Conservation (phyloP, 2,329 filamentous ascomycete genomes). For the Ilyonectria destructans region DNA sequence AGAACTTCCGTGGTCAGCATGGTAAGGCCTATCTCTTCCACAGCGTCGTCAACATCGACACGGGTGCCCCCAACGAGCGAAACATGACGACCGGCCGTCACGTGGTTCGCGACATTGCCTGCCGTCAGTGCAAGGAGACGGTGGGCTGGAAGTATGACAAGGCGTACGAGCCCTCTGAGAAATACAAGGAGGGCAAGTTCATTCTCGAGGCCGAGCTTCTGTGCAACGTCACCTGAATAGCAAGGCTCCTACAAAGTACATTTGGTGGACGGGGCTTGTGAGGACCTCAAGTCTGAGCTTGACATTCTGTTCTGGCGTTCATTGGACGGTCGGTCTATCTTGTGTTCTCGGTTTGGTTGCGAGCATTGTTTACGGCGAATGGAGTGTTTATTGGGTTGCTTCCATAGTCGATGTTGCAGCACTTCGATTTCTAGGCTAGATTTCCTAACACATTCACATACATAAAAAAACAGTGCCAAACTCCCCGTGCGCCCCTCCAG, state of each 20-base stretch:
- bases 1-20: constrained; percentile 99
- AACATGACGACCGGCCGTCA: constrained; percentile 99
- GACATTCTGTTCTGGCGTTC: constrained; percentile 37
- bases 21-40: constrained; percentile 99
- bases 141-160: constrained; percentile 99
- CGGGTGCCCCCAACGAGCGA: constrained; percentile 89
- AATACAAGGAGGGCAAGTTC: constrained; percentile 99
- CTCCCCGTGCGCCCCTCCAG: constrained; percentile 28
- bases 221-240: constrained; percentile 77
- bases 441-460: constrained; percentile 2
- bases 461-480: constrained; percentile 3
- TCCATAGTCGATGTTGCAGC: constrained; percentile 17
- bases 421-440: constrained; percentile 19
- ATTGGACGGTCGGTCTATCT: constrained; percentile 31
- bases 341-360: constrained; percentile 18
- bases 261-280: not conserved
- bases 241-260: not conserved
- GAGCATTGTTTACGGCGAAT: constrained; percentile 37
- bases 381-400: constrained; percentile 11
- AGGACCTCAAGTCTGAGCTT: not conserved
- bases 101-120: constrained; percentile 93
- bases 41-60: constrained; percentile 90
- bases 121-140: constrained; percentile 90
- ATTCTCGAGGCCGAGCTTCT: constrained; percentile 95
- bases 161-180: constrained; percentile 91